Base-by-base conservation (phyloP, 2,329 filamentous ascomycete species). In the Curvularia hawaiiensis region DNA sequence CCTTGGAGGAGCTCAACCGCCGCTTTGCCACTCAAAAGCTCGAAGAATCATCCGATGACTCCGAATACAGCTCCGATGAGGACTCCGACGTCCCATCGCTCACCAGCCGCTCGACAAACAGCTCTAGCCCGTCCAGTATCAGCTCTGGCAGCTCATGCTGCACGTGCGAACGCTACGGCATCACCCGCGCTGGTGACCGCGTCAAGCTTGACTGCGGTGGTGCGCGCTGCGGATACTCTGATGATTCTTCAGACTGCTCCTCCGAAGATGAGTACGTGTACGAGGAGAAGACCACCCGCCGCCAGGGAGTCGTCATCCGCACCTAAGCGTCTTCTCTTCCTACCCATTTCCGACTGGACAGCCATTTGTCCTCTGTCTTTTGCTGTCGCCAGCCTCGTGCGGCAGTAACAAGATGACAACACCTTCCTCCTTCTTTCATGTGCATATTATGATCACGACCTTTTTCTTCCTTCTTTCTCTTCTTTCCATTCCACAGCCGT, bases 131-230 rank as follows among this genome's bases (percentile, higher is more conserved):
- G 52, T 90, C 90, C 72, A 88, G 87, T 64, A 83, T 87, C 69
- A 81, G 79, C 60, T 80, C 80, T 58, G 75, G 77, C 50, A 78
- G 70, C 57, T 77, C 78, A 72, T 85, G 84, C 76, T 98, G 95
- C 87, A 92, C 89, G 64, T 98, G 94, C 81, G 92, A 97, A 79
- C 91, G 93, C 81, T 97, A 95, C 82, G 94, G 93, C 70, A 96
- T 98, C 83, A 97, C 93, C 64, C 90, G 92, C 80, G 88, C 89
- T 78, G 92, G 93, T 74, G 90, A 96, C 78, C 89, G 93, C 72
- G 90, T 98, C 85, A 95, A 94, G 85, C 88, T 97, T 77, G 93
- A 97, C 85, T 98, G 94, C 75, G 92, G 92, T 69, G 94, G 94
- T 68, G 83, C 88, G 61, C 89, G 91, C 76, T 97, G 94, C 80